phyloP scores from a whole-genome alignment of 140 eudicot species.

The Ambrosia hybrid region DNA sequence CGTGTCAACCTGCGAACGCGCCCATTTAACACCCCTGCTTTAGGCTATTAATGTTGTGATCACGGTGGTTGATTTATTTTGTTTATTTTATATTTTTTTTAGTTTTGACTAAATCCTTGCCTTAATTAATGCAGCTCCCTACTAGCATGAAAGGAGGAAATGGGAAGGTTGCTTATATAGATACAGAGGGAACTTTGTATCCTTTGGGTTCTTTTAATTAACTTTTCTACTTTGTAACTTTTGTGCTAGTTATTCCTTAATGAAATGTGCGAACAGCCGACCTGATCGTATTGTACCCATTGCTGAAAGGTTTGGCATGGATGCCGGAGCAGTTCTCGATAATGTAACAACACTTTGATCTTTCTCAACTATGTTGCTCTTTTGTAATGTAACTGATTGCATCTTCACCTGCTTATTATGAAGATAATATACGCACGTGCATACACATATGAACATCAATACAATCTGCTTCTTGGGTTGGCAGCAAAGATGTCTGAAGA shows the following conservation, averaged over 20 bases:
- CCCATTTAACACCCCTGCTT: neutral
- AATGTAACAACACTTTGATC: conserved; percentile 56
- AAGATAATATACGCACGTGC: conserved; percentile 98
- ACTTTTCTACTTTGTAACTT: neutral
- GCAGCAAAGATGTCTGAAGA: conserved; percentile 99
- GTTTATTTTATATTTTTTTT: neutral
- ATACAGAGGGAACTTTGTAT: conserved; percentile 99
- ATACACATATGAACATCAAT: conserved; percentile 96
- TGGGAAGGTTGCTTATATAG: conserved; percentile 98
- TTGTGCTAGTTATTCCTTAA: conserved; percentile 41
- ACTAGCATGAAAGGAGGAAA: conserved; percentile 92
- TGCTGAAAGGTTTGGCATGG: conserved; percentile 99
- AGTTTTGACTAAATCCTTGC: neutral
- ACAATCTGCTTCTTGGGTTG: conserved; percentile 95
- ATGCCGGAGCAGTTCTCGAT: conserved; percentile 97
- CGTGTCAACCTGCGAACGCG: too few relatives aligned
- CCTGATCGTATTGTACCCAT: conserved; percentile 95
- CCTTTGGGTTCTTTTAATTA: conserved; percentile 41
- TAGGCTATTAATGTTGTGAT: neutral
- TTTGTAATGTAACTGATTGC: conserved; percentile 15
- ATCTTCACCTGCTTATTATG: too few relatives aligned
- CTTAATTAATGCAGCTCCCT: conserved; percentile 71
- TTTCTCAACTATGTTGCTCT: neutral
- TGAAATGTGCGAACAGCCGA: conserved; percentile 57
- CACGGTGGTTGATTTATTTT: neutral